phyloP scores from a whole-genome alignment of 2,329 filamentous ascomycete species.

The Aspergillus melleus region DNA sequence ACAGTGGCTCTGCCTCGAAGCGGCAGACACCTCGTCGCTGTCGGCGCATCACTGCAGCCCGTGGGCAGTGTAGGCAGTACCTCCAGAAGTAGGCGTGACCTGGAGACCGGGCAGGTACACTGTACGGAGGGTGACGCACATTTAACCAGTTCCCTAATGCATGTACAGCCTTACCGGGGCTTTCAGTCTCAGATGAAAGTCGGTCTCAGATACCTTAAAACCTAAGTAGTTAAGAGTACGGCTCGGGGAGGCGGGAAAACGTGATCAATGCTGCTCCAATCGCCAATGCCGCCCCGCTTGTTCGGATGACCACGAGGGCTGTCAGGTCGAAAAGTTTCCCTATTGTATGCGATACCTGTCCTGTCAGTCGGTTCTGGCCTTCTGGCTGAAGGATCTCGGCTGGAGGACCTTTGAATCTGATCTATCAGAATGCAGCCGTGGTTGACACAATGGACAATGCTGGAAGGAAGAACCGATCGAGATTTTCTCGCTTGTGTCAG shows the following conservation, averaged over 20 bases:
- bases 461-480: neutral
- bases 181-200: conserved; percentile 1
- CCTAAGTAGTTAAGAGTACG: neutral
- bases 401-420: neutral
- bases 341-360: conserved; percentile 16
- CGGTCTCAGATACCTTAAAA: conserved; percentile 1
- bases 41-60: conserved; percentile 1
- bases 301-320: conserved; percentile 24
- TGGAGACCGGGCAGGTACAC: conserved; percentile 1
- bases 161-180: conserved; percentile 23
- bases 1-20: neutral
- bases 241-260: conserved; percentile 15
- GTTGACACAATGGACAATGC: neutral
- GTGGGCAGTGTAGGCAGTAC: neutral
- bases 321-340: conserved; percentile 7
- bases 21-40: neutral
- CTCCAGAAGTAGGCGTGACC: neutral
- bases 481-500: neutral
- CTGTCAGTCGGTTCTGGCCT: neutral
- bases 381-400: neutral
- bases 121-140: conserved; percentile 8
- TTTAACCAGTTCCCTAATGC: conserved; percentile 6
- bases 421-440: neutral
- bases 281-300: conserved; percentile 17
- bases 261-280: conserved; percentile 19